Evolutionary conservation across 2,329 filamentous ascomycete genomes (phyloP).

Genomic region (Daldinia sp.): DNA sequence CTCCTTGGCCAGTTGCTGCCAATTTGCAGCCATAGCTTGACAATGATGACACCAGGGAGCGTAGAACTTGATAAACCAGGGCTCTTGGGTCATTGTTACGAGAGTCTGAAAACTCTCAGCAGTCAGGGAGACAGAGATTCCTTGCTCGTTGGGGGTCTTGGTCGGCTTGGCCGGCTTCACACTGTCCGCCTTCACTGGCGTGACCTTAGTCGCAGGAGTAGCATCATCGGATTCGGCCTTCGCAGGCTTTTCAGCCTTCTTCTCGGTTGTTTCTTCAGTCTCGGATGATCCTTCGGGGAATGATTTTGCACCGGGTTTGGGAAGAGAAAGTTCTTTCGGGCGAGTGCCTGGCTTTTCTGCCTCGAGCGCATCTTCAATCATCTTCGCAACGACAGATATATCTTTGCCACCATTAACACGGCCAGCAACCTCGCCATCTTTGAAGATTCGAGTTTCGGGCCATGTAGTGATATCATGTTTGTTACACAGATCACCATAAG

Average conservation of each 20-base stretch:
- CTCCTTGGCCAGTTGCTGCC: constrained; percentile 89
- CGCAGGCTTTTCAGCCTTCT: constrained; percentile 47
- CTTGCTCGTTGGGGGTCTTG: constrained; percentile 77
- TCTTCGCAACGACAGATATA: constrained; percentile 73
- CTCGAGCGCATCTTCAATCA: constrained; percentile 83
- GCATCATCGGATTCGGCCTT: constrained; percentile 50
- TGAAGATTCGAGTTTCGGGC: constrained; percentile 83
- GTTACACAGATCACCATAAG: constrained; percentile 81
- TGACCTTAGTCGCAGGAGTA: constrained; percentile 38
- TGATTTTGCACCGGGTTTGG: constrained; percentile 74
- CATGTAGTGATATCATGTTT: constrained; percentile 76
- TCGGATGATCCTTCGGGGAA: constrained; percentile 50
- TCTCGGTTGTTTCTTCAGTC: constrained; percentile 41
- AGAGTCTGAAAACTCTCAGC: constrained; percentile 87
- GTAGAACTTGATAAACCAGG: constrained; percentile 99
- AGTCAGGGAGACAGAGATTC: constrained; percentile 79
- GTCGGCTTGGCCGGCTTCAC: constrained; percentile 64
- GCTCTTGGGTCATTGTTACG: constrained; percentile 87
- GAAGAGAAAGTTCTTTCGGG: constrained; percentile 74
- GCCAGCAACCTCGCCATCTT: constrained; percentile 78
- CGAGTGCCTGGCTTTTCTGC: constrained; percentile 83
- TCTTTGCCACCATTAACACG: constrained; percentile 74
- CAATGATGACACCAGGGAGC: constrained; percentile 98
- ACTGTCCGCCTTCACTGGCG: constrained; percentile 35
- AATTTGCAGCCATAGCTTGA: constrained; percentile 89